Evolutionary conservation across 2,329 filamentous ascomycete genomes (phyloP), one percentile per base, ranked within the genome.

Genomic region (Xylaria sp.): DNA sequence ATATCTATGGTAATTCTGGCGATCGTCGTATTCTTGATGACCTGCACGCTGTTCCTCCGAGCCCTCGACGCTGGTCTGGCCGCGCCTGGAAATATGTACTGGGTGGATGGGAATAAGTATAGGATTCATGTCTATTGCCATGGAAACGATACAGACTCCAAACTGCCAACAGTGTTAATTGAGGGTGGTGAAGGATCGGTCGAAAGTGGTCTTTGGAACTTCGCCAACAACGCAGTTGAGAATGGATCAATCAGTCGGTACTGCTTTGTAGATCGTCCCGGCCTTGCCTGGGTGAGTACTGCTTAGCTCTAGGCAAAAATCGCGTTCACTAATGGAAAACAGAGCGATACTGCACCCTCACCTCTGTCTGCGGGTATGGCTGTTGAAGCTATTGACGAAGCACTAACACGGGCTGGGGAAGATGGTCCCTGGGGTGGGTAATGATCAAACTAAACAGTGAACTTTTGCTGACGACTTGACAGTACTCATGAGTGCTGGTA

Each of bases 241-340:
- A 96, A 96, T 74, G 93, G 93, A 45, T 92, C 91, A 53, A 96
- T 99, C 74, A 83, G 85, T 64, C 90, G 95, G 67, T 98, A 97
- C 82, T 99, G 96, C 84, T 97, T 97, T 80, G 94, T 93, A 78
- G 96, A 99, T 78, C 91, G 96, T 25, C 96, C 96, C 0, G 96
- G 96, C 1, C 87, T 95, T 64, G 95, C 87, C 7, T 97, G 93
- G 90, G 81, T 83, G 73, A 74, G 80, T 75, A 8, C 7, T n/a
- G 2, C 12, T 32, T 9, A 7, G 20, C 4, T 34, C 10, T 52
- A 5, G 23, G 2, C 53, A 18, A 30, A 34, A 18, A 9, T 4
- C n/a, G 59, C 32, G 1, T 46, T 13, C 5, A 25, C 67, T 70
- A 60, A 72, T 23, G 8, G 32, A 43, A 41, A 41, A 30, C 56